Evolutionary conservation across 176 grass and related monocot genomes (phyloP).

Genomic region (Urochloa ruziziensis): DNA sequence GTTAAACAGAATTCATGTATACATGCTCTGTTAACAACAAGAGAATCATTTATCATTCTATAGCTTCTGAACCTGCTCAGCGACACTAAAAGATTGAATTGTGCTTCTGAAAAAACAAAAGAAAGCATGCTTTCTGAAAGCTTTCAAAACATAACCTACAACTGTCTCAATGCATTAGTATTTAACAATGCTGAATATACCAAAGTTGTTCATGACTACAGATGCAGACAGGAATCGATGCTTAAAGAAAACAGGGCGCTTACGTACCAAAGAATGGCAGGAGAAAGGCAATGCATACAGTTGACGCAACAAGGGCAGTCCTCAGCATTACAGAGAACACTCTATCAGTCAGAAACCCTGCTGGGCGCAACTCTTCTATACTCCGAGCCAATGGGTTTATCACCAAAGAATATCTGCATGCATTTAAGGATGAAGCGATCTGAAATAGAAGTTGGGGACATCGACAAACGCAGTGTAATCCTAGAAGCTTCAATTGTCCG

Average conservation of each 20-base stretch:
- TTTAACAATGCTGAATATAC: neutral
- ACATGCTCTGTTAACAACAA: neutral
- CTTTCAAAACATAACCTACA: neutral
- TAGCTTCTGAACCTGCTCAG: neutral
- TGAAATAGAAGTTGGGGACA: neutral
- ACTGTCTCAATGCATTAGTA: neutral
- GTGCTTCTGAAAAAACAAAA: neutral
- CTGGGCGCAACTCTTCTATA: slow-evolving; percentile 77
- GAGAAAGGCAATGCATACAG: slow-evolving; percentile 77
- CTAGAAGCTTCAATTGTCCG: neutral
- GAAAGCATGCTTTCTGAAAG: neutral
- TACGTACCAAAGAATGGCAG: slow-evolving; percentile 81
- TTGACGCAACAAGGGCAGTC: slow-evolving; percentile 67
- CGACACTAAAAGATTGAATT: neutral
- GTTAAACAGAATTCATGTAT: neutral
- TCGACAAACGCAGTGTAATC: slow-evolving; percentile 10
- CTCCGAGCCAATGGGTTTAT: slow-evolving; percentile 83
- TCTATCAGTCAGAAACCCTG: slow-evolving; percentile 49
- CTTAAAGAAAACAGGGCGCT: neutral
- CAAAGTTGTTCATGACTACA: neutral
- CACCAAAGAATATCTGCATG: slow-evolving; percentile 71
- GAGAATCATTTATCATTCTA: neutral
- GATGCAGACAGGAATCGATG: neutral
- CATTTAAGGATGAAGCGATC: slow-evolving; percentile 46
- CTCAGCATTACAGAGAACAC: slow-evolving; percentile 46